These are phyloP conservation scores for Phyllosticta ampelicida DNA, from an alignment of 2,329 filamentous ascomycete genomes.

Conservation along the genomic window DNA sequence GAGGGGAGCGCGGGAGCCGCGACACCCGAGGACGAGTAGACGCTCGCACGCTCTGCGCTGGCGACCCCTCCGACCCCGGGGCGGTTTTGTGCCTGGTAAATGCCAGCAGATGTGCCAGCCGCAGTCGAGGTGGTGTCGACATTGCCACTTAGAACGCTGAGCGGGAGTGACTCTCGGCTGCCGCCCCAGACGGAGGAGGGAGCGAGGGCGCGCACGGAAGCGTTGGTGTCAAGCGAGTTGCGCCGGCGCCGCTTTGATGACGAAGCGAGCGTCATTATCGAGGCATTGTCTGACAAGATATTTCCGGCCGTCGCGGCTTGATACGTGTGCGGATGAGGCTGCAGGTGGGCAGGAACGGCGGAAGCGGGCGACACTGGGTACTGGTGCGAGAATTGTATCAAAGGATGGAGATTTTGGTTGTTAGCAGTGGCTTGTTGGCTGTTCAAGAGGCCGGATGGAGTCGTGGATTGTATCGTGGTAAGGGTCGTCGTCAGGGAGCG, in stretches of 20 bases:
- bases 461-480: conserved; percentile 72
- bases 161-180: conserved; percentile 65
- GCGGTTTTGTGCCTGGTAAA: conserved; percentile 43
- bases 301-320: conserved; percentile 71
- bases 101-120: conserved; percentile 35
- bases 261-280: conserved; percentile 73
- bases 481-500: conserved; percentile 73
- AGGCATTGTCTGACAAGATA: conserved; percentile 73
- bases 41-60: conserved; percentile 59
- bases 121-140: conserved; percentile 42
- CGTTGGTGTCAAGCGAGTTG: conserved; percentile 74
- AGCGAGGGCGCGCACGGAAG: conserved; percentile 73
- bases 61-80: conserved; percentile 44
- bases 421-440: conserved; percentile 18
- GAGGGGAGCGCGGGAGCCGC: conserved; percentile 52
- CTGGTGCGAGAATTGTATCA: conserved; percentile 47
- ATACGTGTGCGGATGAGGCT: conserved; percentile 58
- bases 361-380: conserved; percentile 51
- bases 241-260: conserved; percentile 68
- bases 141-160: conserved; percentile 67
- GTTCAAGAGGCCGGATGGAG: conserved; percentile 42
- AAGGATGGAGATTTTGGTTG: conserved; percentile 20
- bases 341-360: conserved; percentile 61
- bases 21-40: conserved; percentile 62
- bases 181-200: conserved; percentile 74